Percentiles rank a stretch among this genome's conserved stretches.
Conservation (phyloP, 75 land plant genomes). For the Picea glauca region DNA sequence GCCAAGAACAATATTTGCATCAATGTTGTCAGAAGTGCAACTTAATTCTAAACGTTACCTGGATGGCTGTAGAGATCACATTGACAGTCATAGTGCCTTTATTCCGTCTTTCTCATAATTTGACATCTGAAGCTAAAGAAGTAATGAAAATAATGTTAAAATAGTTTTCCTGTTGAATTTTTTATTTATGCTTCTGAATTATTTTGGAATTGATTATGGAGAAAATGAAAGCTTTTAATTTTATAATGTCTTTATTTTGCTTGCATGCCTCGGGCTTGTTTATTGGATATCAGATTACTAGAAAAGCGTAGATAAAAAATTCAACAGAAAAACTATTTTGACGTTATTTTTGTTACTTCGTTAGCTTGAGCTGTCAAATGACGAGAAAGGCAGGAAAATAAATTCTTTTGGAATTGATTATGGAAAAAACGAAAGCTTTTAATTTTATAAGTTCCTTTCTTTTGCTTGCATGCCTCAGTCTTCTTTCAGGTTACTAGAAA, state of each 20-base stretch:
- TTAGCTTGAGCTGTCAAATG: background rate
- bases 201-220: too few relatives aligned
- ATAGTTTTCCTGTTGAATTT: background rate
- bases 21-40: background rate
- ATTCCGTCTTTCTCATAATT: background rate
- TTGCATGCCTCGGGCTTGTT: too few relatives aligned
- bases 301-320: background rate
- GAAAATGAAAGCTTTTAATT: too few relatives aligned
- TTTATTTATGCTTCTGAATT: conserved; percentile 1
- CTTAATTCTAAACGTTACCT: background rate
- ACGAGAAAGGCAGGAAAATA: background rate
- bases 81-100: background rate
- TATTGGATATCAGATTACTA: too few relatives aligned
- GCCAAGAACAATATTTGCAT: background rate
- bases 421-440: too few relatives aligned
- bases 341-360: background rate
- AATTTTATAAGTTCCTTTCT: too few relatives aligned
- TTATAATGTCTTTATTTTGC: too few relatives aligned
- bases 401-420: too few relatives aligned
- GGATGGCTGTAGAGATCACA: background rate
- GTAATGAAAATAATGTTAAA: background rate
- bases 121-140: background rate
- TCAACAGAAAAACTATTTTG: background rate
- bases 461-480: background rate
- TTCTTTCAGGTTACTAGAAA: background rate